Evolutionary conservation across 2,329 filamentous ascomycete genomes (phyloP), one percentile per base, ranked within the genome.

Genomic region (Fusarium abutilonis): DNA sequence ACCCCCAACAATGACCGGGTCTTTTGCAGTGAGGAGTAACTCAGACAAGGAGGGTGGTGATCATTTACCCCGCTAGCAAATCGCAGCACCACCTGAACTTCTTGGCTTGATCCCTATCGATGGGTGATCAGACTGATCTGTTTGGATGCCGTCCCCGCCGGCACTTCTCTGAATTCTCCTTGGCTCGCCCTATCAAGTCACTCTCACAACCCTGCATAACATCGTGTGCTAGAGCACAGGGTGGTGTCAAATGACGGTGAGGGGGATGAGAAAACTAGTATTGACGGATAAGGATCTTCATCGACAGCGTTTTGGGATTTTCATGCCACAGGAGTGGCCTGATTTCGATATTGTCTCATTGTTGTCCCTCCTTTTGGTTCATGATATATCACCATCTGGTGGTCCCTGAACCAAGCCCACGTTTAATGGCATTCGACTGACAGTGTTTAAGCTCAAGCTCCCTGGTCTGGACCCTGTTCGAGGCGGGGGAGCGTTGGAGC

Each of bases 181-280:
- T 53, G 61, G 56, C 49, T 52, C 44, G 59, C 40, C 60, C 54
- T 63, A 55, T 60, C 47, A 65, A 54, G 45, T 39, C 56, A 46
- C 32, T 50, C 32, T 40, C 26, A 10, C 32, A 60, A 48, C 56
- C 64, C 64, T 69, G 63, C 63, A 63, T 58, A 69, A 58, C 55
- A 68, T 61, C 59, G 46, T 64, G 53, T 42, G 61, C 36, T 23
- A 45, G 36, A 47, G 32, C 47, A 49, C 31, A 13, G 46, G 57
- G 59, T 60, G 59, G 51, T 64, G 60, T 57, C 53, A 69, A 69
- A 69, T 69, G 62, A 69, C 67, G 67, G 67, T 70, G 67, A 66
- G 19, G 64, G 44, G 40, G 55, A 50, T 46, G 48, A 56, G 46
- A 19, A 35, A 64, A 38, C 39, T 45, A 28, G 58, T 29, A 23